Evolutionary conservation across 2,329 filamentous ascomycete species (phyloP).

Genomic region (Teratosphaeria pseudoeucalypti): DNA sequence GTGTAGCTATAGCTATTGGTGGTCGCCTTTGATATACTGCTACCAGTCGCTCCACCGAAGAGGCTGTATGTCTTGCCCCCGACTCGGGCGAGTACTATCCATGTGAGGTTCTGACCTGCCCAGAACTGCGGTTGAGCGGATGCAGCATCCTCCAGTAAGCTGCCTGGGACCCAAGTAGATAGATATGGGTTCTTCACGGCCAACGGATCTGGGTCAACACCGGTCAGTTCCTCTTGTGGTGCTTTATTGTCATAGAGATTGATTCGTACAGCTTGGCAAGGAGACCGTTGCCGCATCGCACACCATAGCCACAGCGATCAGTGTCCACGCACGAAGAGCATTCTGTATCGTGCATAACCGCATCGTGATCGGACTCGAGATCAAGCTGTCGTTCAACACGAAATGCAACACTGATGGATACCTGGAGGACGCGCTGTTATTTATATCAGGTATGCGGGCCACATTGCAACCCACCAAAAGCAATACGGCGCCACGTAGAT

Average conservation of each 20-base stretch:
- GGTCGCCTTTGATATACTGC: constrained; percentile 10
- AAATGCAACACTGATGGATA: neutral
- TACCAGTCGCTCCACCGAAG: constrained; percentile 17
- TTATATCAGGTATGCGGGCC: neutral
- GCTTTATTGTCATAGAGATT: neutral
- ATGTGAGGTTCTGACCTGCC: constrained; percentile 24
- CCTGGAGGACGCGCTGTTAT: neutral
- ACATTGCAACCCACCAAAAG: neutral
- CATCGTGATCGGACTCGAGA: neutral
- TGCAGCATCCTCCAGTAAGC: constrained; percentile 15
- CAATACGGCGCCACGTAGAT: neutral
- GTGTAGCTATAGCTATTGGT: constrained; percentile 21
- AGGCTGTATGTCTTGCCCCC: constrained; percentile 22
- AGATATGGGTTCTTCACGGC: constrained; percentile 26
- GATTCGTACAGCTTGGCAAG: neutral
- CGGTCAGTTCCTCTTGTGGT: neutral
- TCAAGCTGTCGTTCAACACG: neutral
- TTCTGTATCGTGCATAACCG: neutral
- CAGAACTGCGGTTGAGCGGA: constrained; percentile 24
- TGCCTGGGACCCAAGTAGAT: constrained; percentile 26
- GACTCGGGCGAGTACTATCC: constrained; percentile 25
- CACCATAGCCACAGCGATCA: neutral
- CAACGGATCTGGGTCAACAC: constrained; percentile 9
- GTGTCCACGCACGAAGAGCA: neutral
- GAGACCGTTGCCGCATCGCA: neutral